Base-by-base conservation (phyloP, 306 rosid genomes). In the Begonia peltatifolia region DNA sequence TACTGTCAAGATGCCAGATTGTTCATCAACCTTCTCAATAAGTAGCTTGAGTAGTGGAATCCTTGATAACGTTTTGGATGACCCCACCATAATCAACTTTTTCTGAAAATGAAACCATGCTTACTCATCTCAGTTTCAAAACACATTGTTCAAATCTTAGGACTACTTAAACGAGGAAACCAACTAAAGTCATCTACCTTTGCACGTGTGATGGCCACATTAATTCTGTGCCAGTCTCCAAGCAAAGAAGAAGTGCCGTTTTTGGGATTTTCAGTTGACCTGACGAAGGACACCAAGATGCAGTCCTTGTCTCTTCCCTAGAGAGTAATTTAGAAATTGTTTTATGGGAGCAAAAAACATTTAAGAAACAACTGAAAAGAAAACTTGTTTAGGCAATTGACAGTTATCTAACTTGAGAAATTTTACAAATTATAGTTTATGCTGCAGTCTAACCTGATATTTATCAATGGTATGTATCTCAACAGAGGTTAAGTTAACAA, bases 291-390 rank as follows among this genome's bases (percentile, higher is more conserved):
- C 47, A 90, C 71, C 63, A 85, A 66, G 61, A 90, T 80, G 73
- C 97, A 90, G 56, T 90, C 97, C 76, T 85, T 83, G 54, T 90
- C 97, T 75, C 97, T 78, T 59, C 97, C 97, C 95, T 90, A 77
- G 14, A 58, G 14, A 49, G 12, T n/a, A 41, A 50, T 30, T 30
- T 30, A 30, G 38, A 30, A 30, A 30, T 30, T 30, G 38, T 30
- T 30, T 30, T 7, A 30, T 30, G 38, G 38, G 38, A 30, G 5
- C 8, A 30, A 30, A 30, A 30, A 20, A 20, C 2, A 30, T 30
- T 3, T 5, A 30, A 30, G 6, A 30, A 30, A 30, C 38, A 6
- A 25, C 35, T 5, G 38, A 30, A 30, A 30, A 5, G 38, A 30
- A 30, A 30, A 5, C 8, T 30, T 30, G 6, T 30, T 30, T 7